phyloP scores from a whole-genome alignment of 129 eudicot genomes.

The Helianthus tuberosus region DNA sequence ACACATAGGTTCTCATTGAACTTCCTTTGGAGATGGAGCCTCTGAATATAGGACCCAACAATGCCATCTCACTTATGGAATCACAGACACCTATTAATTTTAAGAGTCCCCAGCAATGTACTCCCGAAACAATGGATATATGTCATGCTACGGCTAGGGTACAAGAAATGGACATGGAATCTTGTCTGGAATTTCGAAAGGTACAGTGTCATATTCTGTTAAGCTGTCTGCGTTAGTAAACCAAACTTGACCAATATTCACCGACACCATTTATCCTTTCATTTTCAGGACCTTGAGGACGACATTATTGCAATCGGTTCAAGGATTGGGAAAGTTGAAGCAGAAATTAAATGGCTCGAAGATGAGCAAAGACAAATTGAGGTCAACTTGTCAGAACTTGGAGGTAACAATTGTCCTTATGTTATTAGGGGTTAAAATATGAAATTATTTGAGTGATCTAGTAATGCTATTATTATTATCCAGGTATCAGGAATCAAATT shows the following conservation, averaged over 20 bases:
- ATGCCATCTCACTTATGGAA: conserved; percentile 2
- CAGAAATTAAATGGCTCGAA: conserved; percentile 17
- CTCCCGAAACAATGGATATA: conserved; percentile 24
- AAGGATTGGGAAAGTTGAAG: conserved; percentile 34
- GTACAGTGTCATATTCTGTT: conserved; percentile 23
- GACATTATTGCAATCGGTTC: conserved; percentile 17
- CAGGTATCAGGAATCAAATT: conserved; percentile 37
- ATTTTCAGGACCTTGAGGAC: conserved; percentile 50
- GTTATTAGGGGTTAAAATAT: not conserved
- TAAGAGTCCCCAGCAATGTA: conserved; percentile 13
- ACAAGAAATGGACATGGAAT: conserved; percentile 3
- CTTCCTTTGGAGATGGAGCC: conserved; percentile 24
- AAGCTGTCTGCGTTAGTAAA: not conserved
- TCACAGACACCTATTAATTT: conserved; percentile 30
- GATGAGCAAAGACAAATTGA: conserved; percentile 12
- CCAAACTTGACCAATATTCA: not conserved
- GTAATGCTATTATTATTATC: conserved; percentile 6
- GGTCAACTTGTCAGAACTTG: conserved; percentile 25
- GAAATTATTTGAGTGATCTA: not conserved
- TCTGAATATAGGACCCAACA: conserved; percentile 13
- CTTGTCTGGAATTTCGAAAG: conserved; percentile 17
- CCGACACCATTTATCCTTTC: conserved; percentile 13
- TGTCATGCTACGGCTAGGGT: not conserved
- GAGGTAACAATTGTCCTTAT: conserved; percentile 36
- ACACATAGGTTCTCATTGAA: conserved; percentile 45